Evolutionary conservation across 179 eudicot species (phyloP), one percentile per base, ranked within the genome.

Genomic region (Gypsophila paniculata): DNA sequence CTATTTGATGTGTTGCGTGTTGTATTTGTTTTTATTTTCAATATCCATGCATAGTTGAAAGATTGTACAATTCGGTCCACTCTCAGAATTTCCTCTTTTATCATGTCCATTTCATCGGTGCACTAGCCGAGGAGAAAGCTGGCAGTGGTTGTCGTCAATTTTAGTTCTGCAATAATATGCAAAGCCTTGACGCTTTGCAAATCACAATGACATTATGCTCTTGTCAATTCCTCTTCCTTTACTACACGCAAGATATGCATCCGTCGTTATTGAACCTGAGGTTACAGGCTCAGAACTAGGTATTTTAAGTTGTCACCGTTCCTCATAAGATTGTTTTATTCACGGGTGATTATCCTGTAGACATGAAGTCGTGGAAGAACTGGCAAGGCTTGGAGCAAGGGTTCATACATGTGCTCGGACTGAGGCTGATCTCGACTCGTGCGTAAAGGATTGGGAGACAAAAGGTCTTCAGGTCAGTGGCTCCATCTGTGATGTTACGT

Each of bases 381-480:
- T 78, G 14, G 76, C 81, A 34, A 74, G 76, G 55, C 62, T 85
- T 14, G 91, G 91, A 10, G 87, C 87, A 9, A 73, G 48, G 23
- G 84, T 87, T 69, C 82, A 87, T 53, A 85, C 86, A 0, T 87
- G 91, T 81, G 78, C 85, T 23, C 73, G 87, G 34, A 80, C 77
- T 12, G 80, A 82, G 65, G 64, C 54, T 22, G 87, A 85, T 49
- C 77, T 87, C 10, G 69, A 77, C 0, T 21, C 42, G 26, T 75
- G 89, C 59, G 38, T 87, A 71, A 34, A n/a, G 59, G 76, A 68
- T 25, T 87, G 91, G 91, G 69, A 62, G 59, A 76, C 51, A 8
- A 75, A 80, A 53, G 89, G 85, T 0, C 74, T 83, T 54, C 46
- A 55, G 48, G 84, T 87, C 8, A 78, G 78, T 34, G 89, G 87